A percentile compares a stretch with the other conserved stretches of the same genome.
Evolutionary conservation across 164 flowering plant species (phyloP).

Genomic region (Tetracentron sinense): DNA sequence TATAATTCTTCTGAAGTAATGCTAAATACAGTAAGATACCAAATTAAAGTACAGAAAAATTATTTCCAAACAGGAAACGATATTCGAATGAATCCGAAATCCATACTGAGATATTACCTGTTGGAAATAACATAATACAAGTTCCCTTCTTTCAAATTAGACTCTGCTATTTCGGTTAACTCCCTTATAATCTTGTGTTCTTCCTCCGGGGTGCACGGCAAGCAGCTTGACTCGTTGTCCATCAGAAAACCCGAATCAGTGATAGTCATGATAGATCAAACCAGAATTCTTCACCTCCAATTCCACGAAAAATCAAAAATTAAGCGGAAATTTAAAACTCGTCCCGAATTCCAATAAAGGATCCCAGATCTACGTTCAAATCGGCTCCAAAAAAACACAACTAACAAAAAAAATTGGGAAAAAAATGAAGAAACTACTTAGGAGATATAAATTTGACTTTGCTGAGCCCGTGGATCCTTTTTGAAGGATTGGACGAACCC

Average conservation of each 20-base stretch:
- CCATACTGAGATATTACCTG: conserved; percentile 31
- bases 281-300: not conserved
- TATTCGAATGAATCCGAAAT: not conserved
- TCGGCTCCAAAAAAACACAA: not conserved
- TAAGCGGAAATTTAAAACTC: not conserved
- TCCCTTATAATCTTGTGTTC: conserved; percentile 54
- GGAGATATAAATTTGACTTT: no score
- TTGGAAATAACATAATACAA: conserved; percentile 61
- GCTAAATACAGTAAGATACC: not conserved
- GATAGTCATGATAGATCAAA: conserved; percentile 56
- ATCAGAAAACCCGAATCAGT: conserved; percentile 50
- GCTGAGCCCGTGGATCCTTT: no score
- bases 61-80: no score
- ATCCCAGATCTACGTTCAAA: not conserved
- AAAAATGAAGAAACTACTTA: no score
- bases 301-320: not conserved
- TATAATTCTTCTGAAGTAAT: not conserved
- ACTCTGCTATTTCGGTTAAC: conserved; percentile 41
- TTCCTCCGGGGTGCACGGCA: conserved; percentile 74
- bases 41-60: not conserved
- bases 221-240: conserved; percentile 53
- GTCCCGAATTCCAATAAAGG: not conserved
- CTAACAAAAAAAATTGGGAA: not conserved
- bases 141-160: conserved; percentile 64
- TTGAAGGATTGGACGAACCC: no score